Evolutionary conservation across 768 basidiomycete species (phyloP), one percentile per base, ranked within the genome.

Genomic region (Rhizopogon sp.): DNA sequence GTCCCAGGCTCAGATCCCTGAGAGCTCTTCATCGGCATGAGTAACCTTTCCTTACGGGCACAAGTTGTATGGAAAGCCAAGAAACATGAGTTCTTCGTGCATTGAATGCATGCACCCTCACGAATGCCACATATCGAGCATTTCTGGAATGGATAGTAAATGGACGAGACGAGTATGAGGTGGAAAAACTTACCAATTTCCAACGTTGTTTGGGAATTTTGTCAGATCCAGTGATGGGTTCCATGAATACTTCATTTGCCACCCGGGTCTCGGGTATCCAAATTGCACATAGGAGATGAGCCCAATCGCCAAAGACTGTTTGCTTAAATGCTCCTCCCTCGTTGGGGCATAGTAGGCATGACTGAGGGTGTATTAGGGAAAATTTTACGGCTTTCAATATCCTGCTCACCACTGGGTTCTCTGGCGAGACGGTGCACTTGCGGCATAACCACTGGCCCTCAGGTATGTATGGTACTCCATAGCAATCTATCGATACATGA

Each of bases 401-500:
- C 10, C 14, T 25, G 73, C 90, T 60, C 65, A 95, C 94, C 57
- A 99, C 97, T 13, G 95, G 93, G 62, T 86, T 90, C 70, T 98
- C 96, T 0, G 97, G 97, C 1, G 93, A 96, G 9, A 98, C 94
- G 0, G 94, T 98, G 65, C 97, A 99, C 71, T 99, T 99, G 44
- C 97, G 77, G 69, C 97, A 99, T 35, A 99, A 81, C 97, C 97
- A 99, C 69, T 99, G 97, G 1, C 97, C 97, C 74, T 99, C 97
- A 0, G 97, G 97, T 56, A 99, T 98, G 66, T 99, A 99, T 10
- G 97, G 97, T 2, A 99, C 93, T 17, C 97, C 97, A 64, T 99
- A 99, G 65, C 97, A 99, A 67, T 99, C 97, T 97, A 59, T 3
- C 31, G 14, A 29, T 35, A 45, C 44, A 29, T 50, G 6, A 43